Percentiles rank a stretch among this genome's conserved stretches.
phyloP scores from a whole-genome alignment of 1,139 yeast genomes.

The Spathaspora sp. region DNA sequence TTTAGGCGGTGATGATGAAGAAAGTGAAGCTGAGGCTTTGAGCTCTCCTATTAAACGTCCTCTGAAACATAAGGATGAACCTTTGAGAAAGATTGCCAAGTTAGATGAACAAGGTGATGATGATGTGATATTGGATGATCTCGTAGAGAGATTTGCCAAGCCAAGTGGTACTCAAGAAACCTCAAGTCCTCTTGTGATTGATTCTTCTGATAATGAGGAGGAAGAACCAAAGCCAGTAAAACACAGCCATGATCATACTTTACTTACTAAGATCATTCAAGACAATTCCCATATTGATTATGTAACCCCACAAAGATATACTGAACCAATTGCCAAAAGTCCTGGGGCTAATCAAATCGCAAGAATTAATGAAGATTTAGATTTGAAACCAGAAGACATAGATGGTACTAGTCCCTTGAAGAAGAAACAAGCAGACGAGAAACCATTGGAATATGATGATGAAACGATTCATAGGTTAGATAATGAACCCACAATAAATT shows the following conservation, averaged over 20 bases:
- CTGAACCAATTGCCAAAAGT: conserved; percentile 44
- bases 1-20: neutral
- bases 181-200: conserved; percentile 1
- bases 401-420: conserved; percentile 14
- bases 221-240: neutral
- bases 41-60: conserved; percentile 15
- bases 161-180: neutral
- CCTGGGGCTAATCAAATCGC: conserved; percentile 40
- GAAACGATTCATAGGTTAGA: conserved; percentile 12
- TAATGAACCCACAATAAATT: conserved; percentile 31
- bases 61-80: conserved; percentile 7
- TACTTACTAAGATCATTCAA: conserved; percentile 21
- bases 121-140: conserved; percentile 1
- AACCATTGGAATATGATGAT: conserved; percentile 1
- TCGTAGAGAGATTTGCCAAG: neutral
- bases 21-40: neutral
- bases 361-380: conserved; percentile 22
- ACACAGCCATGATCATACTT: conserved; percentile 15
- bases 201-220: neutral
- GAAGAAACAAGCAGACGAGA: conserved; percentile 4
- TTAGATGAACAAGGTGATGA: neutral
- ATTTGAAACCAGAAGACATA: conserved; percentile 3
- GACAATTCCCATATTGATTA: conserved; percentile 14
- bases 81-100: conserved; percentile 17
- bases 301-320: conserved; percentile 41